phyloP scores from a whole-genome alignment of 257 asterid genomes.

The Fraxinus americana region DNA sequence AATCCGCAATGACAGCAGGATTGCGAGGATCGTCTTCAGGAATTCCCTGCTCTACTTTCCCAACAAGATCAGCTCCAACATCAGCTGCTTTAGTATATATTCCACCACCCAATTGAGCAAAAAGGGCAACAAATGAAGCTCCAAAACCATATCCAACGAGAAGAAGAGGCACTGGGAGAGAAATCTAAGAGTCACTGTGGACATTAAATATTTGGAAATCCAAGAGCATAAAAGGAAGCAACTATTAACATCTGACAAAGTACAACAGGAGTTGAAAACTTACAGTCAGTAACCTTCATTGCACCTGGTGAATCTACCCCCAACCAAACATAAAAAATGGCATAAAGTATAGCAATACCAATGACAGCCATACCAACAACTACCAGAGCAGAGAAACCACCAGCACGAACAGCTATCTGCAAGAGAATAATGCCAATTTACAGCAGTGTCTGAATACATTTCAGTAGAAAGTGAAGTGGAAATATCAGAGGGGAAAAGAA shows the following conservation, averaged over 20 bases:
- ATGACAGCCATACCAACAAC: constrained; percentile 98
- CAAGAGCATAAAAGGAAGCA: constrained; percentile 8
- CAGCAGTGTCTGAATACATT: constrained; percentile 20
- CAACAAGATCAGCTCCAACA: constrained; percentile 99
- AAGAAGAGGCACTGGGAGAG: constrained; percentile 85
- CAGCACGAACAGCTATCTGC: constrained; percentile 99
- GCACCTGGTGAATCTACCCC: constrained; percentile 88
- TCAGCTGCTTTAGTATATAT: constrained; percentile 97
- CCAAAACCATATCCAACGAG: constrained; percentile 99
- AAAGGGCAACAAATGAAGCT: constrained; percentile 98
- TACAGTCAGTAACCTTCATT: constrained; percentile 92
- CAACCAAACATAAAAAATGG: constrained; percentile 83
- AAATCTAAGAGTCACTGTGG: constrained; percentile 19
- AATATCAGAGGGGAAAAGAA: constrained; percentile 23
- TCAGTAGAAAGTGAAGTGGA: constrained; percentile 15
- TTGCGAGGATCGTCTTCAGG: constrained; percentile 99
- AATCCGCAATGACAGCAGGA: constrained; percentile 98
- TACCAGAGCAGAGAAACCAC: constrained; percentile 96
- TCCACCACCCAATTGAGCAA: constrained; percentile 99
- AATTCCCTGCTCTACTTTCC: constrained; percentile 97
- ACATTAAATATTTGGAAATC: constrained; percentile 4
- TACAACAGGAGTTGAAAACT: constrained; percentile 38
- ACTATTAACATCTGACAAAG: constrained; percentile 17
- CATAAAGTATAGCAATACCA: constrained; percentile 88
- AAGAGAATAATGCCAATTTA: constrained; percentile 33